phyloP scores from a whole-genome alignment of 1,284 basidiomycete genomes.

The Trichosporon sp. region DNA sequence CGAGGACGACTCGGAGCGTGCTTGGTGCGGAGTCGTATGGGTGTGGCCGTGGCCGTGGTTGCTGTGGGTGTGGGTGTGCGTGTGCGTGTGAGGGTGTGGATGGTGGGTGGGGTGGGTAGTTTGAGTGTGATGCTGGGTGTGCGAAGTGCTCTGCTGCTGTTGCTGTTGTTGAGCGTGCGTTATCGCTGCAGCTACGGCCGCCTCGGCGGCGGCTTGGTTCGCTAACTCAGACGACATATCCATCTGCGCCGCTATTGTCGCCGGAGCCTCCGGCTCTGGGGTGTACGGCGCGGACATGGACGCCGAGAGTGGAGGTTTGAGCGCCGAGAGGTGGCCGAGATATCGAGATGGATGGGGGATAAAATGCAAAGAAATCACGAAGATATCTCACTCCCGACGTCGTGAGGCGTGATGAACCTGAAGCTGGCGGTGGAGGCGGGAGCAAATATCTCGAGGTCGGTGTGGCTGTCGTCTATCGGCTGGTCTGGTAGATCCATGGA shows the following conservation, averaged over 20 bases:
- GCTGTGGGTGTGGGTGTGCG: not conserved
- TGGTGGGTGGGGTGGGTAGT: not conserved
- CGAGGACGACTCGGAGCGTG: not conserved
- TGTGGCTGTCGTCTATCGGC: not conserved
- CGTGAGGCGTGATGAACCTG: not conserved
- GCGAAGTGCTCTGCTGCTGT: not conserved
- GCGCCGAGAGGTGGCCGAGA: not conserved
- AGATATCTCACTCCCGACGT: not conserved
- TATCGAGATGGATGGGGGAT: not conserved
- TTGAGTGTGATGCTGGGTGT: not conserved
- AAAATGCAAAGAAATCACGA: not conserved
- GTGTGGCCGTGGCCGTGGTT: not conserved
- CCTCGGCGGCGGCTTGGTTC: constrained; percentile 37
- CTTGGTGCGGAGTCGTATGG: not conserved
- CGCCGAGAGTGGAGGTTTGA: constrained; percentile 19
- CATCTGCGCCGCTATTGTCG: constrained; percentile 17
- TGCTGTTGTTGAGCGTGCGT: constrained; percentile 1
- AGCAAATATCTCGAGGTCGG: not conserved
- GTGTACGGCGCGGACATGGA: constrained; percentile 24
- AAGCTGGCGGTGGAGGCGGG: not conserved
- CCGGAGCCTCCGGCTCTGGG: constrained; percentile 11
- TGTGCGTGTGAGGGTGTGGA: not conserved
- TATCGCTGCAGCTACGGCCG: constrained; percentile 26
- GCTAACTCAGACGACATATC: constrained; percentile 36
- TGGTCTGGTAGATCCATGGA: too few species aligned